Base-by-base conservation (phyloP, 2,329 filamentous ascomycete species). In the Trichoderma arundinaceum region DNA sequence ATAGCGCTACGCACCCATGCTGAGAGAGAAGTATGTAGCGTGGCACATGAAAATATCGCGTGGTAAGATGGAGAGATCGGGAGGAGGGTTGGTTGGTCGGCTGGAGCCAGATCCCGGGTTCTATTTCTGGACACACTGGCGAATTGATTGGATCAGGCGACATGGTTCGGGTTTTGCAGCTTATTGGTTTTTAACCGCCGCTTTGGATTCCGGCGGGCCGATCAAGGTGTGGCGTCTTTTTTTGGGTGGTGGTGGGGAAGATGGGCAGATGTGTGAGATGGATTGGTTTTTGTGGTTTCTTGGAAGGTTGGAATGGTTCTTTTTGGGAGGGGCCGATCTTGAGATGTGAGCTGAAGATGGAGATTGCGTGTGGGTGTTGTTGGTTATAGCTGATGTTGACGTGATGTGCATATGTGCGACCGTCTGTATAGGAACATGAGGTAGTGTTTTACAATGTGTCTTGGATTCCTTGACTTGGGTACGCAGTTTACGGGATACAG, bases 131-230 rank as follows among this genome's bases (percentile, higher is more conserved):
- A 53, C 9, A 38, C 33, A 44, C 15, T 33, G 28, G 22, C 15
- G 48, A 28, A 49, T 49, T 10, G 48, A n/a, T 49, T 49, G 12
- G 39, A 43, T 28, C 28, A 4, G 12, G 22, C 15, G 46, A 13
- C 7, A 49, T 51, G 48, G 48, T 51, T 51, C 39, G 39, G 15
- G 10, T 2, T 43, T 43, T 43, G 22, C 22, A 3, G 22, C 4
- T 28, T 44, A 5, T 41, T 13, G 39, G 9, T 7, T 33, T 35
- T 52, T 53, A 59, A 59, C 56, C 56, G 56, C 28, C 35, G 48
- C 32, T 52, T 53, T 53, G 32, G n/a, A 8, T 22, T 33, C 51
- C 51, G 51, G 51, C 56, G 56, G 56, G 43, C 56, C 56, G 56
- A 59, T 39, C 43, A 48, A 38, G 6, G 49, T 46, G 56, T 48